phyloP scores from a whole-genome alignment of 352 stramenopile species.

The Blastocystis sp. region DNA sequence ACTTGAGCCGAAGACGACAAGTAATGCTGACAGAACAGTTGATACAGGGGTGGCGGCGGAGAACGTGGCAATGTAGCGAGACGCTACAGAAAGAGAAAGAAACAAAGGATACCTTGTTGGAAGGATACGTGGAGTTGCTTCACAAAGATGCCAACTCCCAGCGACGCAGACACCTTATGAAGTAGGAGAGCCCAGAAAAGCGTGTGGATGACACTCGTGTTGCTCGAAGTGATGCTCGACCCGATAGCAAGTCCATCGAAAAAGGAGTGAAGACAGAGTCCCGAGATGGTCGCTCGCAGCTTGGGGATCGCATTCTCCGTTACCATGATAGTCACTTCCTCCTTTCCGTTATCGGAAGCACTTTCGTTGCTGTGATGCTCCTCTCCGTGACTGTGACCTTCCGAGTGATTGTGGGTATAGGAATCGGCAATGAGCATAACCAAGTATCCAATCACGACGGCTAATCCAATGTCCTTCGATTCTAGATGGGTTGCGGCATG shows the following conservation, averaged over 20 bases:
- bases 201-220: not conserved
- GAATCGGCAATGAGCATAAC: slow-evolving; percentile 31
- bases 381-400: not conserved
- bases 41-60: slow-evolving; percentile 17
- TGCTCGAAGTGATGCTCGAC: not conserved
- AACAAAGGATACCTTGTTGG: not conserved
- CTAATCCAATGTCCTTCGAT: slow-evolving; percentile 42
- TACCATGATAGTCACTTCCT: slow-evolving; percentile 27
- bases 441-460: slow-evolving; percentile 25
- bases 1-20: not conserved
- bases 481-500: not conserved
- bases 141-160: slow-evolving; percentile 42
- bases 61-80: not conserved
- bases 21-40: not conserved
- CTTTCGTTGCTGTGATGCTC: not conserved
- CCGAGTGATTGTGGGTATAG: not conserved
- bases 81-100: not conserved
- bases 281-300: not conserved
- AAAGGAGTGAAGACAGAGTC: slow-evolving; percentile 27
- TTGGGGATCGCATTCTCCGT: not conserved
- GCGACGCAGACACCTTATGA: slow-evolving; percentile 27
- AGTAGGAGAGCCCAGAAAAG: slow-evolving; percentile 28
- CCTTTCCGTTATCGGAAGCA: not conserved
- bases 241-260: slow-evolving; percentile 20
- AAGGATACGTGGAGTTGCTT: slow-evolving; percentile 18